Evolutionary conservation across 345 rosid species (phyloP), one percentile per base, ranked within the genome.

Genomic region (Conringia planisiliqua): DNA sequence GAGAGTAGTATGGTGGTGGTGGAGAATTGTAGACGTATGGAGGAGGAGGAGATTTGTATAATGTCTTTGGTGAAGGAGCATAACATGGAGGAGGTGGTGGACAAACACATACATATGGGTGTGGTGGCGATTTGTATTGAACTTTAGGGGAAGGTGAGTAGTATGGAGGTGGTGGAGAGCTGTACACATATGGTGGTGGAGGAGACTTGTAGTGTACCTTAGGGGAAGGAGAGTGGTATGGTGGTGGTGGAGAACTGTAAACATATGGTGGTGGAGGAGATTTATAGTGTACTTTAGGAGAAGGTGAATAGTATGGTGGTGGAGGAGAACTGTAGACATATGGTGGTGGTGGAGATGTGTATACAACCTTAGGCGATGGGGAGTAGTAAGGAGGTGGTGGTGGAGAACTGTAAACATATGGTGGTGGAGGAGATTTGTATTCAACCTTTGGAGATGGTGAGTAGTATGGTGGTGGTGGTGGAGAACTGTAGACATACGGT

Each of bases 381-480:
- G 72, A 67, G 16, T 52, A 67, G 1, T 67, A 67, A 6, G 61
- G 62, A 9, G 68, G 30, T 43, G 48, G 71, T 22, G 71, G 71
- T 4, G 71, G 70, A 0, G 70, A 66, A 20, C 22, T 66, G 59
- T 65, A 65, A 0, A 65, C 58, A 18, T 65, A 47, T 1, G 57
- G 70, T 18, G 44, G 57, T 46, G 70, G 70, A 12, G 70, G 70
- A 30, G 69, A 64, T 1, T 46, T 64, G 29, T 64, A 64, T 0
- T 46, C 7, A 0, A 64, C 56, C 16, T 46, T 64, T 1, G 69
- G 69, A 0, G 69, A 46, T 1, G 69, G 69, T 0, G 56, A 46
- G 18, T 46, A 64, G 12, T 46, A 46, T 17, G 72, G 72, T 2
- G 72, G 72, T 2, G 72, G 72, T 68, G 72, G 72, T 24, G 72